Percentiles rank a stretch among this genome's conserved stretches.
phyloP scores from a whole-genome alignment of 495 filamentous ascomycete genomes.

The Lasiosphaeriaceae sp. region DNA sequence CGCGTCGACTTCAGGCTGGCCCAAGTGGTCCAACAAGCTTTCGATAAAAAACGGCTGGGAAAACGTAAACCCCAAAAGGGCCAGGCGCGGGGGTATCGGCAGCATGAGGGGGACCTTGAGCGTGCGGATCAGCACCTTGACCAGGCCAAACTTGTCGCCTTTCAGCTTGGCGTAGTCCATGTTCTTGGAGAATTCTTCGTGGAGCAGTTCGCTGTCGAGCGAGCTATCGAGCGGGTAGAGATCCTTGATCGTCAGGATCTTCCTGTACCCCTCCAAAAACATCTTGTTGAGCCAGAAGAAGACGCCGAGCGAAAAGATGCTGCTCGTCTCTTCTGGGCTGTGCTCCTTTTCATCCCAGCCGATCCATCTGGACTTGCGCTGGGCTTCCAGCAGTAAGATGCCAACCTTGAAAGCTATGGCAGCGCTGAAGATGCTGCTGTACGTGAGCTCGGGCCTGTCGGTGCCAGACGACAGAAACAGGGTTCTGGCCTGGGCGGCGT shows the following conservation, averaged over 20 bases:
- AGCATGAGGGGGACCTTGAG: slow-evolving; percentile 19
- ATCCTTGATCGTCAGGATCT: neutral
- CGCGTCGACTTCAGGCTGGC: slow-evolving; percentile 34
- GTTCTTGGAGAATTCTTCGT: neutral
- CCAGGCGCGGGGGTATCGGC: slow-evolving; percentile 16
- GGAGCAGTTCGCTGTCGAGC: slow-evolving; percentile 23
- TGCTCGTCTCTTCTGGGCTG: slow-evolving; percentile 54
- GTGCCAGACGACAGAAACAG: slow-evolving; percentile 41
- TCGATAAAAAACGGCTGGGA: slow-evolving; percentile 61
- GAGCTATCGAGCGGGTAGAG: neutral
- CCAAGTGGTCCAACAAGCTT: slow-evolving; percentile 39
- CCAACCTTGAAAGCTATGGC: slow-evolving; percentile 41
- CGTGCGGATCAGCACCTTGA: slow-evolving; percentile 6
- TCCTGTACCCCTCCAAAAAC: neutral
- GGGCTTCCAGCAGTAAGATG: slow-evolving; percentile 46
- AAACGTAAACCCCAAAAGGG: slow-evolving; percentile 45
- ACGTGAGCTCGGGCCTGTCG: too few relatives aligned
- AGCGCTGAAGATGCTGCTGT: slow-evolving; percentile 21
- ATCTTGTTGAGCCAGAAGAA: neutral
- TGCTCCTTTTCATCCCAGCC: neutral
- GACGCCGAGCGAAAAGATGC: slow-evolving; percentile 20
- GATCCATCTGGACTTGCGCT: slow-evolving; percentile 41
- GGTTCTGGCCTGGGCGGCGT: slow-evolving; percentile 49
- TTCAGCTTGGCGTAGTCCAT: slow-evolving; percentile 2
- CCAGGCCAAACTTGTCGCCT: slow-evolving; percentile 13